Conservation (phyloP, 2,329 filamentous ascomycete species). For the Colletotrichum agaves region DNA sequence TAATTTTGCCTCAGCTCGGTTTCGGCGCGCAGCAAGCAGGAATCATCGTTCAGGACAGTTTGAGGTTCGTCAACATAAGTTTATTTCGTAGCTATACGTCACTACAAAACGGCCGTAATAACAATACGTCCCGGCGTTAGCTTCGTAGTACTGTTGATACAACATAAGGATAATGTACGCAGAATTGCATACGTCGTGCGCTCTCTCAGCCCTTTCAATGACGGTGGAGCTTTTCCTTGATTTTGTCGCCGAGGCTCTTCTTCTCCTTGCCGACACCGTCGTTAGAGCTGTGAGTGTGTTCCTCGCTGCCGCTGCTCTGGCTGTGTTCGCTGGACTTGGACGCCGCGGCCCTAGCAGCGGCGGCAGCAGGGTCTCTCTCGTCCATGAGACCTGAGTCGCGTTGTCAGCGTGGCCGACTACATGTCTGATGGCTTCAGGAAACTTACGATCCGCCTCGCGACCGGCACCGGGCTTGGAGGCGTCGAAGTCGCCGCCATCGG, state of each 20-base stretch:
- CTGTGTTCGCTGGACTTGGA: constrained; percentile 40
- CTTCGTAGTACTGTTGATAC: neutral
- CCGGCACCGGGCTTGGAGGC: constrained; percentile 72
- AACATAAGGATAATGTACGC: neutral
- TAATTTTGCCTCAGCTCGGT: no score
- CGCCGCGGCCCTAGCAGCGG: constrained; percentile 26
- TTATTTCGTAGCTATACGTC: no score
- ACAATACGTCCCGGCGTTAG: no score
- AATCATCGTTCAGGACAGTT: no score
- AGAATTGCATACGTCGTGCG: neutral
- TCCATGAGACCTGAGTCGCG: constrained; percentile 60
- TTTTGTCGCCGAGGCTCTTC: constrained; percentile 68
- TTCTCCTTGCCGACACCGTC: constrained; percentile 51
- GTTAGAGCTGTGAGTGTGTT: constrained; percentile 37
- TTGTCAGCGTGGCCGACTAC: constrained; percentile 35
- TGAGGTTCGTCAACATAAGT: no score
- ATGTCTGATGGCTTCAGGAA: neutral
- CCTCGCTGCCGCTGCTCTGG: constrained; percentile 39
- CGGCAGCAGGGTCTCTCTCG: constrained; percentile 52
- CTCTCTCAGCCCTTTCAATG: constrained; percentile 43
- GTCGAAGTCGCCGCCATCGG: constrained; percentile 76
- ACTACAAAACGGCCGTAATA: no score
- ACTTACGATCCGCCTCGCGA: constrained; percentile 72
- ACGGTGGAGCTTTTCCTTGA: constrained; percentile 75
- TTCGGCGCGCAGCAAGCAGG: no score